A percentile compares a stretch with the other conserved stretches of the same genome.
phyloP scores from a whole-genome alignment of 1,284 basidiomycete genomes.

The Gymnopus androsaceus region DNA sequence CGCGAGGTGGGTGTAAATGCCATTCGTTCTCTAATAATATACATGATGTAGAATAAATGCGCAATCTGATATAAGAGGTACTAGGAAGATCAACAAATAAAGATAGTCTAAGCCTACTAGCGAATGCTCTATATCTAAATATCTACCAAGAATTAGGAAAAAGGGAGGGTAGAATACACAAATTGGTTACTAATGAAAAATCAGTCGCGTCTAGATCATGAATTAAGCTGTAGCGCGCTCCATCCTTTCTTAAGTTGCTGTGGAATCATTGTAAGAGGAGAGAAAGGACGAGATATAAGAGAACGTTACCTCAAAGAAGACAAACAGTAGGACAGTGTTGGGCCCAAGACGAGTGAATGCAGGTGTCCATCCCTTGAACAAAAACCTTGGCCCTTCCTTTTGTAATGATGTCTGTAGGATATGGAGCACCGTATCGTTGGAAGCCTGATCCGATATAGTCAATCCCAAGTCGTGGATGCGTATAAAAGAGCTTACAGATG shows the following conservation, averaged over 20 bases:
- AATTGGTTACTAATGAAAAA: neutral
- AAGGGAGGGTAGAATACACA: neutral
- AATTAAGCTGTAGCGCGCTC: constrained; percentile 25
- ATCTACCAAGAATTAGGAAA: neutral
- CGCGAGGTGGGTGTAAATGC: too few relatives aligned
- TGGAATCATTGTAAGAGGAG: neutral
- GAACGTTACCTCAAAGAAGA: constrained; percentile 72
- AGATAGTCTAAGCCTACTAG: too few relatives aligned
- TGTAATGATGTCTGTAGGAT: constrained; percentile 60
- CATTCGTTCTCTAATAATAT: too few relatives aligned
- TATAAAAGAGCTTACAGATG: constrained; percentile 49
- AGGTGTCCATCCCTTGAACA: constrained; percentile 90
- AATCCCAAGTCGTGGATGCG: constrained; percentile 3
- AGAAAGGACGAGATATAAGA: constrained; percentile 1
- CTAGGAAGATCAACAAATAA: too few relatives aligned
- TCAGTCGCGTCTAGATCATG: neutral
- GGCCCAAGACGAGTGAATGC: constrained; percentile 84
- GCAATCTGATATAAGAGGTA: too few relatives aligned
- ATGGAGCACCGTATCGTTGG: constrained; percentile 46
- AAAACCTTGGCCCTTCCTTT: constrained; percentile 78
- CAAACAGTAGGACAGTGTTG: constrained; percentile 82
- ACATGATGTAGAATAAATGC: too few relatives aligned
- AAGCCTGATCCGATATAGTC: constrained; percentile 40
- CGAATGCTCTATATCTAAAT: neutral
- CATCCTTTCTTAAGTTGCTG: constrained; percentile 71